Evolutionary conservation across 257 asterid species (phyloP).

Genomic region (Fraxinus quadrangulata): DNA sequence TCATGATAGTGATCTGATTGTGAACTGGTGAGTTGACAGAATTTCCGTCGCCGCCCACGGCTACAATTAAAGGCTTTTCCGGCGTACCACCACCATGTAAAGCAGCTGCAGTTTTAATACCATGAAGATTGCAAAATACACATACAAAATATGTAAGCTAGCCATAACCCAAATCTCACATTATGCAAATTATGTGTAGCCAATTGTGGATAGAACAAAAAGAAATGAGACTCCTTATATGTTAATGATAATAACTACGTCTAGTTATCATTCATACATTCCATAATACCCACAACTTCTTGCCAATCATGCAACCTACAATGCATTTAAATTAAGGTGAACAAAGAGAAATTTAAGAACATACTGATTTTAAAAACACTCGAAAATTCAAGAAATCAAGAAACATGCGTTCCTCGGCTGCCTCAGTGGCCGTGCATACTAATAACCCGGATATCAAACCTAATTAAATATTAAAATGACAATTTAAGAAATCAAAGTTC

Average conservation of each 20-base stretch:
- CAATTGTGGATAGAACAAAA: not conserved
- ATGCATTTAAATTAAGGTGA: no score
- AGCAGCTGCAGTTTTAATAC: conserved; percentile 49
- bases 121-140: conserved; percentile 20
- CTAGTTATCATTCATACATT: no score
- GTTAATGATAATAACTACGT: no score
- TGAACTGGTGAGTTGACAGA: conserved; percentile 43
- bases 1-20: conserved; percentile 72
- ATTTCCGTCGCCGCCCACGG: conserved; percentile 53
- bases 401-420: no score
- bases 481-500: not conserved
- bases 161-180: not conserved
- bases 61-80: conserved; percentile 55
- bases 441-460: not conserved
- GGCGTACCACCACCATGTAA: conserved; percentile 62
- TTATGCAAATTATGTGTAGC: not conserved
- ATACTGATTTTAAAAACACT: no score
- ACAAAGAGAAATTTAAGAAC: no score
- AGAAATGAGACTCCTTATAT: no score
- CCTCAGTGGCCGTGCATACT: no score
- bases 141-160: not conserved
- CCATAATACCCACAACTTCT: no score
- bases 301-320: no score
- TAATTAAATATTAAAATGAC: no score
- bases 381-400: no score